phyloP scores from a whole-genome alignment of 306 rosid species.

The Prunus armeniaca region DNA sequence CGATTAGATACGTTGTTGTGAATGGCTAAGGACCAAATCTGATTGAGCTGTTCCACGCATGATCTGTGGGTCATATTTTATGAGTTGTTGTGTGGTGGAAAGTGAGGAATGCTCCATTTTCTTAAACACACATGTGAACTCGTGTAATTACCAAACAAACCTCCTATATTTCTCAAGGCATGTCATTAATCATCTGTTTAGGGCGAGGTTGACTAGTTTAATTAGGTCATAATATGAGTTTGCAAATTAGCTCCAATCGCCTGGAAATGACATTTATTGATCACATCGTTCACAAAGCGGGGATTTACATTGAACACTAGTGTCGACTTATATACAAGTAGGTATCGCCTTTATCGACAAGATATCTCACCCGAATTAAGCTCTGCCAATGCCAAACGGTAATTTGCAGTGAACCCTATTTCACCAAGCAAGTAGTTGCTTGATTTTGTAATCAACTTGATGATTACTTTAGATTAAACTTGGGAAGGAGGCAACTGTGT shows the following conservation, averaged over 20 bases:
- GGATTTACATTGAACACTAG: neutral
- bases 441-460: neutral
- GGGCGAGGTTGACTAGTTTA: neutral
- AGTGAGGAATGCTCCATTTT: conserved; percentile 56
- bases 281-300: neutral
- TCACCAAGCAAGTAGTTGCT: neutral
- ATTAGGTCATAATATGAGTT: neutral
- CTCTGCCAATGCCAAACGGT: too few species aligned
- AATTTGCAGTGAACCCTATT: too few species aligned
- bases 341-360: too few species aligned
- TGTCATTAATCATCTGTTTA: conserved; percentile 31
- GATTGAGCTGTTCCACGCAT: conserved; percentile 73
- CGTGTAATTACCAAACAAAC: conserved; percentile 60
- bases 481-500: too few species aligned
- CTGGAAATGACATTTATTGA: neutral
- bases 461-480: too few species aligned
- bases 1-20: conserved; percentile 5
- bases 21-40: conserved; percentile 47
- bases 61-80: conserved; percentile 88
- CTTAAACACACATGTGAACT: conserved; percentile 72
- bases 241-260: neutral
- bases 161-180: conserved; percentile 32
- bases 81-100: conserved; percentile 82
- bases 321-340: too few species aligned
- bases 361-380: too few species aligned